Percentiles rank a stretch among this genome's conserved stretches.
phyloP scores from a whole-genome alignment of 441 rosid species.

The Raphanus hybrid region DNA sequence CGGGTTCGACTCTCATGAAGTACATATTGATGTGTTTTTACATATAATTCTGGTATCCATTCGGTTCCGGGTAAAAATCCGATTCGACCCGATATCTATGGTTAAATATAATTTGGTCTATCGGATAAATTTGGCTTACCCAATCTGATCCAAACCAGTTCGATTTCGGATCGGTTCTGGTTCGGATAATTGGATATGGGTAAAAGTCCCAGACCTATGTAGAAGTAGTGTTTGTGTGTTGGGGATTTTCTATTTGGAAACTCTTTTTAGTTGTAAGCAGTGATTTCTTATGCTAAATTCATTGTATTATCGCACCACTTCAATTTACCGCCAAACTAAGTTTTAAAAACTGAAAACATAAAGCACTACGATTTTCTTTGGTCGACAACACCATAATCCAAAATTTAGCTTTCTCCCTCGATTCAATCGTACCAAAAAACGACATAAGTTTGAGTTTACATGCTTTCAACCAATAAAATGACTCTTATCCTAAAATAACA shows the following conservation, averaged over 20 bases:
- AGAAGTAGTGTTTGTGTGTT: constrained; percentile 22
- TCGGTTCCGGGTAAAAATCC: too few species aligned
- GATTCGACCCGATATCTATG: too few species aligned
- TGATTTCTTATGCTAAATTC: neutral
- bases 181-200: too few species aligned
- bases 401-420: neutral
- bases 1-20: too few species aligned
- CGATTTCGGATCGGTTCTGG: too few species aligned
- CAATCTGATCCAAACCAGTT: too few species aligned
- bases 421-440: neutral
- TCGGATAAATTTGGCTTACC: too few species aligned
- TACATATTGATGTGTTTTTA: too few species aligned
- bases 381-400: neutral
- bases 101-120: too few species aligned
- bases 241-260: constrained; percentile 26
- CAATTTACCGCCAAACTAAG: neutral
- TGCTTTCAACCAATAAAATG: neutral
- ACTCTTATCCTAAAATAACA: neutral
- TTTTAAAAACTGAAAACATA: neutral
- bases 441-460: neutral
- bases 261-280: constrained; percentile 25
- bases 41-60: too few species aligned
- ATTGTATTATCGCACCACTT: neutral
- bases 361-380: neutral
- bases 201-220: too few species aligned